These are phyloP conservation scores for Colletotrichum phormii DNA, from an alignment of 2,329 filamentous ascomycete genomes.

Conservation along the genomic window DNA sequence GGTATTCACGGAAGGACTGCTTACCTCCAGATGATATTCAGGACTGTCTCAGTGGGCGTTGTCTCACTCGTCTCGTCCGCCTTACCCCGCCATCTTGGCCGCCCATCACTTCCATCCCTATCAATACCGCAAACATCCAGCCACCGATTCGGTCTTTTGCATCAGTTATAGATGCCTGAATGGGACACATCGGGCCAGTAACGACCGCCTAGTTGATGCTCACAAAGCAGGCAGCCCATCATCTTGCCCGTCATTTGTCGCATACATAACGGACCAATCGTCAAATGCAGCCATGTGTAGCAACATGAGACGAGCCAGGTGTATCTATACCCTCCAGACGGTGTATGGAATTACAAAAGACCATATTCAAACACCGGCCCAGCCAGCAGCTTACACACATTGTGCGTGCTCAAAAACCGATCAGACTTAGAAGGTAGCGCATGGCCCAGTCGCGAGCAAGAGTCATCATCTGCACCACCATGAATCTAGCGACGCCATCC, in stretches of 20 bases:
- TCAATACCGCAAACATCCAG: constrained; percentile 11
- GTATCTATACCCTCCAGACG: background rate
- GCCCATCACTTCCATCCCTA: constrained; percentile 20
- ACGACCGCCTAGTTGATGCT: background rate
- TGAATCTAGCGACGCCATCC: constrained; percentile 24
- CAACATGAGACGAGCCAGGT: background rate
- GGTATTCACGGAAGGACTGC: background rate
- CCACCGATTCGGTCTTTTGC: constrained; percentile 13
- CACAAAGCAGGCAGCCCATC: background rate
- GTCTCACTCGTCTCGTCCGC: background rate
- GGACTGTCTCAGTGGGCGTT: constrained; percentile 6
- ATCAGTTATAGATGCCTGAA: constrained; percentile 9
- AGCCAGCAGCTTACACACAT: background rate
- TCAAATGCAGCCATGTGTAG: background rate
- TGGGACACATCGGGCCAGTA: background rate
- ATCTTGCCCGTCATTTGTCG: background rate
- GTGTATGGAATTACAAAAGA: background rate
- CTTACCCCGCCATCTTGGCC: constrained; percentile 28
- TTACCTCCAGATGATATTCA: constrained; percentile 24
- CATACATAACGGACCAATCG: background rate
- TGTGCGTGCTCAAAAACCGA: background rate
- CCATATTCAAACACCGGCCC: constrained; percentile 4
- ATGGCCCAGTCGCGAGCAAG: constrained; percentile 13
- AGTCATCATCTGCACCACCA: constrained; percentile 32
- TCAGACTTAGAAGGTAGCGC: background rate